Evolutionary conservation across 164 flowering plant genomes (phyloP), one percentile per base, ranked within the genome.

Genomic region (Echeveria elegans): DNA sequence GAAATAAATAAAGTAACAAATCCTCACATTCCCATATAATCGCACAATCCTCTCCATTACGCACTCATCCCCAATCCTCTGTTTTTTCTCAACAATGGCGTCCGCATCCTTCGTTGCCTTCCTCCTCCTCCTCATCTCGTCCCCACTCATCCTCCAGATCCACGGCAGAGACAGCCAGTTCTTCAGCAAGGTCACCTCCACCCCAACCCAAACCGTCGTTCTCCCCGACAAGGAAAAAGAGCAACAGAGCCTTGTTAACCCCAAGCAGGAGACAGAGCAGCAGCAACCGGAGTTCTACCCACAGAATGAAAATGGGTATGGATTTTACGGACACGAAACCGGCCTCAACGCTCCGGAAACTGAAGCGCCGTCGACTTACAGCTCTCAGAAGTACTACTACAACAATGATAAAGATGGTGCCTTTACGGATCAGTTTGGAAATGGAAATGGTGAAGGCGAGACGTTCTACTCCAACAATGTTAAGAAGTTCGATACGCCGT

Each of bases 111-210:
- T 61, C 38, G 15, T 30, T n/a, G 6, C 31, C 16, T 18, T 61
- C 64, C 36, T 61, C 4, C 2, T 61, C 64, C 0, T 31, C 47
- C 15, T 18, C 47, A 43, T 43, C 36, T 60, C 36, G 8, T 23
- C 38, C 14, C 38, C 38, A 2, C 38, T 61, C 38, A 28, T 50
- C 47, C 47, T 12, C 5, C 56, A 61, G 36, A 36, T 61, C 24
- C 0, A 61, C 23, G 64, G 19, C 64, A 61, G 64, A 29, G 64
- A 61, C 32, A 61, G 64, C 19, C 64, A 61, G 6, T 61, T 61
- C 64, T 61, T 61, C 64, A 61, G 64, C 64, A 28, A 61, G 64
- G 18, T 61, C 34, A 29, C 36, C 16, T 2, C 15, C 4, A 15
- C 11, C 11, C 18, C 16, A 24, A 31, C 32, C 5, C 23, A 28